Base-by-base conservation (phyloP, 2,329 filamentous ascomycete genomes). In the Phialophora tarda region DNA sequence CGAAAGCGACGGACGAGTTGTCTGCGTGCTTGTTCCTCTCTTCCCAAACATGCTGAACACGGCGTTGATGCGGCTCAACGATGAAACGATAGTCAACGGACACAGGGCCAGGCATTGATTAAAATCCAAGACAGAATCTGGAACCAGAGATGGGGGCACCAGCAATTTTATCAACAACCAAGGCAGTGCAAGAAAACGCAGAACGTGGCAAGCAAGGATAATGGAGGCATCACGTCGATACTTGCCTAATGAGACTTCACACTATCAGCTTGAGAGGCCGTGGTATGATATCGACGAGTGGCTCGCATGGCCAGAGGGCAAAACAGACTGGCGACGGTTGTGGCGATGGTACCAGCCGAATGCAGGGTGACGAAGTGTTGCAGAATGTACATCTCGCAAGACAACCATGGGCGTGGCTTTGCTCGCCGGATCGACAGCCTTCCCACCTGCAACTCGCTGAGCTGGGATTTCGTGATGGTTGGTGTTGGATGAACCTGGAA, bases 1-100 rank as follows among this genome's bases (percentile, higher is more conserved):
- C 41, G 69, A 67, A 23, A 65, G 63, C 32, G 63, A 59, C 38
- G 66, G 66, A 51, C 53, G 61, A 55, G 12, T 32, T 26, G 51
- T 48, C n/a, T 50, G 57, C 41, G 58, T 41, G 48, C 28, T 59
- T 21, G 12, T 14, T 11, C 32, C 21, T n/a, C 58, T 47, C 38
- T 32, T 56, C 17, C 41, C 56, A 56, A 67, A 62, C 65, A 64
- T 64, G 48, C 1, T 62, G 54, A 41, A 8, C 17, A 21, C 11
- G n/a, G 17, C 17, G 38, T 44, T 44, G 38, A 44, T 44, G 38
- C 38, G n/a, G 12, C 34, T 17, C 38, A 11, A 24, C 28, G 56
- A 23, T 41, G 23, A 26, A 30, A 50, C 12, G 30, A 28, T 21
- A 11, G 21, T 34, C 3, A 59, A 11, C 4, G 17, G 30, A 59